Evolutionary conservation across 2,329 filamentous ascomycete species (phyloP).

Genomic region (Kalmusia sp.): DNA sequence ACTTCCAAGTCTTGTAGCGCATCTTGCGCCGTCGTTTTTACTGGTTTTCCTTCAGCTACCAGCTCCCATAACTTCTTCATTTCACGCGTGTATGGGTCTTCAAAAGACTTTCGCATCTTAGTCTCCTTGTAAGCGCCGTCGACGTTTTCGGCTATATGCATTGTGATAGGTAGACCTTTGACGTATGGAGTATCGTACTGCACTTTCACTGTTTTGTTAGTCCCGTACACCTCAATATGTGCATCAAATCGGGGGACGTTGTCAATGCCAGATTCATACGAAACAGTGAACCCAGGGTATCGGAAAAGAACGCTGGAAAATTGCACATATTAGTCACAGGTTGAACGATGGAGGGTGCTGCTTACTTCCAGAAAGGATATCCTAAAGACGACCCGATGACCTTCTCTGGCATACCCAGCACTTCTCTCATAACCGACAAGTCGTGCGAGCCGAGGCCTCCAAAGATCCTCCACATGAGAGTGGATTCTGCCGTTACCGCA

Average conservation of each 20-base stretch:
- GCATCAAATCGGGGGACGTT: conserved; percentile 62
- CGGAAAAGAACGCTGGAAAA: conserved; percentile 17
- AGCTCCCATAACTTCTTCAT: conserved; percentile 34
- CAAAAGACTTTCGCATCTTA: conserved; percentile 53
- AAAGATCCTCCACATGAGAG: conserved; percentile 50
- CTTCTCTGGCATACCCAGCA: conserved; percentile 51
- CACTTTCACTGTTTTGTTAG: conserved; percentile 61
- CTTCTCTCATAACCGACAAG: conserved; percentile 62
- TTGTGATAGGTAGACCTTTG: conserved; percentile 59
- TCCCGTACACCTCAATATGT: conserved; percentile 60
- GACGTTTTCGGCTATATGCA: conserved; percentile 9
- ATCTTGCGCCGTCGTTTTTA: conserved; percentile 53
- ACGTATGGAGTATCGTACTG: conserved; percentile 65
- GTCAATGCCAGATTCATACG: conserved; percentile 65
- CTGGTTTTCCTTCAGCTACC: conserved; percentile 45
- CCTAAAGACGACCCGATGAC: conserved; percentile 41
- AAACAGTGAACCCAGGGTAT: conserved; percentile 55
- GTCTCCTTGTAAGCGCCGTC: conserved; percentile 45
- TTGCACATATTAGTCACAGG: background rate
- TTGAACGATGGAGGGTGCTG: background rate
- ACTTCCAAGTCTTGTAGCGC: conserved; percentile 50
- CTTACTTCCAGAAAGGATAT: conserved; percentile 13
- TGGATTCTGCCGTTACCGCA: conserved; percentile 33
- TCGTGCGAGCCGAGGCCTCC: conserved; percentile 62
- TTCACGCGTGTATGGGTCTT: conserved; percentile 55